phyloP scores from a whole-genome alignment of 768 basidiomycete genomes.

The Rhodotorula babjevae region DNA sequence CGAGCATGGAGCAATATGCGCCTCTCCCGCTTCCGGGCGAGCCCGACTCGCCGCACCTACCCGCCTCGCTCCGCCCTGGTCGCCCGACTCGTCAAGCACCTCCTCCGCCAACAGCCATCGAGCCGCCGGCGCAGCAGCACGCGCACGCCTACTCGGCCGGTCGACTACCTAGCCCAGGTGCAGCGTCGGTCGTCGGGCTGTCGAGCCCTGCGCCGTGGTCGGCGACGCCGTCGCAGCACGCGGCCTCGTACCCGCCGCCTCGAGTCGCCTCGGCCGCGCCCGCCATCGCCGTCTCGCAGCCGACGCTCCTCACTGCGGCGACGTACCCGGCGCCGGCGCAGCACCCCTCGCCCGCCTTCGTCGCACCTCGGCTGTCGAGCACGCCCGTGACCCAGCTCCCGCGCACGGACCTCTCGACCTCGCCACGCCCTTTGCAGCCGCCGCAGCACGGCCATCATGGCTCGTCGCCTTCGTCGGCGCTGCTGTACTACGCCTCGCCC shows the following conservation, averaged over 20 bases:
- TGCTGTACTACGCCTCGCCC: neutral
- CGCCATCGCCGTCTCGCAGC: neutral
- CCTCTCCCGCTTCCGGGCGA: constrained; percentile 22
- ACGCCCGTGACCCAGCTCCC: neutral
- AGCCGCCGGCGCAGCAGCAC: no score
- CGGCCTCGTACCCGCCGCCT: neutral
- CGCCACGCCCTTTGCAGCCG: no score
- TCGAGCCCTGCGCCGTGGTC: no score
- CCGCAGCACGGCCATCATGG: rapidly evolving
- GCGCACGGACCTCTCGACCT: neutral
- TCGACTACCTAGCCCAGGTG: no score
- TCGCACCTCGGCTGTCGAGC: neutral
- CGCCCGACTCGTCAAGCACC: neutral
- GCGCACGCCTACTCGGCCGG: no score
- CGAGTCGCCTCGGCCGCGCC: neutral
- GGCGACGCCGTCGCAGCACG: neutral
- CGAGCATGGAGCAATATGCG: neutral
- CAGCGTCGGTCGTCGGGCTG: no score
- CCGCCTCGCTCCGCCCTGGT: constrained; percentile 6
- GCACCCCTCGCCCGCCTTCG: neutral
- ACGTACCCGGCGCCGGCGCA: neutral
- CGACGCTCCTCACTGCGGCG: no score
- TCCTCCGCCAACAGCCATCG: no score
- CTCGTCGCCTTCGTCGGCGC: neutral
- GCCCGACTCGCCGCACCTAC: constrained; percentile 11